Evolutionary conservation across 176 grass and related monocot species (phyloP), one percentile per base, ranked within the genome.

Genomic region (Bonia amplexicaulis): DNA sequence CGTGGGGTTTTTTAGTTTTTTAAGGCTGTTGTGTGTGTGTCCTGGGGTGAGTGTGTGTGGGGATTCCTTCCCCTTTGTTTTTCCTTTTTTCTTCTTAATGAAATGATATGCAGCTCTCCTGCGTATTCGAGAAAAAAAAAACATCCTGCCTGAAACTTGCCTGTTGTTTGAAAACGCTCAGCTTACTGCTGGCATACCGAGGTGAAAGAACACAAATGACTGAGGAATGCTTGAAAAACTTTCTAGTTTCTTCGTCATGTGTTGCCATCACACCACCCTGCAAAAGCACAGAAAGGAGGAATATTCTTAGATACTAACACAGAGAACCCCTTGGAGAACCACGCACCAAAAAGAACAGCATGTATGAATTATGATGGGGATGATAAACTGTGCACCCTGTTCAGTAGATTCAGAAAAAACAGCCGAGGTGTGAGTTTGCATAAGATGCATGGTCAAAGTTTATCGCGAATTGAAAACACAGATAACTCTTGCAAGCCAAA

Each of bases 111-210:
- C n/a, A n/a, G n/a, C n/a, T n/a, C n/a, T n/a, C n/a, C n/a, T n/a
- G n/a, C n/a, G n/a, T n/a, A n/a, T n/a, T n/a, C n/a, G n/a, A n/a
- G n/a, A n/a, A n/a, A n/a, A n/a, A n/a, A n/a, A n/a, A 85, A 78
- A 52, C 9, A 58, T 60, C 33, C 48, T n/a, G 71, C 17, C 7
- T 44, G 62, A 74, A 79, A 86, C 90, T 88, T 92, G 90, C 96
- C 91, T 98, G 93, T 64, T 98, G 93, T 84, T 95, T 98, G 83
- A 98, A 90, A 87, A 98, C 87, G 89, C 96, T 98, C 46, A 98
- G 91, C 72, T 98, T 98, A 84, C 54, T 90, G 89, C 96, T 95
- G 51, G 93, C 96, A 85, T 98, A 98, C 65, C 96, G 91, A 72
- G 96, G 93, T 51, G 96, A 92, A 57, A 98, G 86, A 86, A 93